Evolutionary conservation across 2,329 filamentous ascomycete genomes (phyloP).

Genomic region (Exophiala alcalophila): DNA sequence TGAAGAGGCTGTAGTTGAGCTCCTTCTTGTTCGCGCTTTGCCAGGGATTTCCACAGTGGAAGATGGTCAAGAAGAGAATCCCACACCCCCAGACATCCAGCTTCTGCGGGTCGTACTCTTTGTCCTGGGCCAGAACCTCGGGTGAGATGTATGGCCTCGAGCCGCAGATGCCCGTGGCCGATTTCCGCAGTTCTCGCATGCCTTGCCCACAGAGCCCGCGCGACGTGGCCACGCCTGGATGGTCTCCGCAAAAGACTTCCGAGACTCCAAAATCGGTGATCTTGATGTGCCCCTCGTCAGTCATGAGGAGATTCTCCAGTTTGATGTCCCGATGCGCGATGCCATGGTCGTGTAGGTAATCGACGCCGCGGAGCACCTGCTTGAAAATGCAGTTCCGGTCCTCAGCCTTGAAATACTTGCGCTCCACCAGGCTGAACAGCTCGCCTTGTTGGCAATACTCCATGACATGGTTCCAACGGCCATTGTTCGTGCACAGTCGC

Average conservation of each 20-base stretch:
- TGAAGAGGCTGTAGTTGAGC: constrained; percentile 62
- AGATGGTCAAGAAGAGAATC: constrained; percentile 76
- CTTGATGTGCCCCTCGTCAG: constrained; percentile 76
- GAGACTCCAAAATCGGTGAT: constrained; percentile 91
- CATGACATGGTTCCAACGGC: constrained; percentile 88
- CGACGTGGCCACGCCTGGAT: constrained; percentile 72
- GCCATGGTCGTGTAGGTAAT: constrained; percentile 76
- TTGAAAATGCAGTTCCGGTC: constrained; percentile 86
- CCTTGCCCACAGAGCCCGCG: constrained; percentile 70
- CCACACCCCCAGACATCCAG: constrained; percentile 85
- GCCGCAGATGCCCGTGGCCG: constrained; percentile 76
- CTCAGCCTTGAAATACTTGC: constrained; percentile 63
- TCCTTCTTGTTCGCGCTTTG: constrained; percentile 59
- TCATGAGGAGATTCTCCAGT: constrained; percentile 79
- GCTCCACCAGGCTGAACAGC: constrained; percentile 70
- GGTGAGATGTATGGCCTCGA: constrained; percentile 85
- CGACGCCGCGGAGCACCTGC: constrained; percentile 77
- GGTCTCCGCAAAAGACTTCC: constrained; percentile 77
- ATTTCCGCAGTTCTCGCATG: constrained; percentile 65
- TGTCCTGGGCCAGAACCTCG: constrained; percentile 70
- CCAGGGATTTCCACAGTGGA: constrained; percentile 72
- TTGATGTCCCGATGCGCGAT: constrained; percentile 92
- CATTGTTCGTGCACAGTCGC: constrained; percentile 69
- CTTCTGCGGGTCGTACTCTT: constrained; percentile 68
- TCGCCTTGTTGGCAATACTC: constrained; percentile 84